Base-by-base conservation (phyloP, 1,139 yeast genomes). In the Williopsis jadinii region DNA sequence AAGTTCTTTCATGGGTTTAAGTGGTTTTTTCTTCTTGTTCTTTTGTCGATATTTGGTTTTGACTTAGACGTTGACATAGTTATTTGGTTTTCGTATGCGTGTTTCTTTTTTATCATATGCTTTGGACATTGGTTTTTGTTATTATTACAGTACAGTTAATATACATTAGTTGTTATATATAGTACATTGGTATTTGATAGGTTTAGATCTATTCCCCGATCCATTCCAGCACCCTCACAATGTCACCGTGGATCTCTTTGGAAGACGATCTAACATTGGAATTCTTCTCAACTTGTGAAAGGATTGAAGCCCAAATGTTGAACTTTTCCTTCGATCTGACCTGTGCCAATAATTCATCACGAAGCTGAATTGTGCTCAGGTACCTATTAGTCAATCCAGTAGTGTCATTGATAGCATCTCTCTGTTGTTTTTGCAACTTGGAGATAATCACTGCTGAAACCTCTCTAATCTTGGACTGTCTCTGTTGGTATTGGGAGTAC, bases 181-280 rank as follows among this genome's bases (percentile, higher is more conserved):
- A 19, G 24, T 19, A 19, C 24, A 19, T 19, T 19, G 24, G 24
- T 19, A 19, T 19, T 19, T 19, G 24, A 19, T 5, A 19, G 24
- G 24, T 19, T 6, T 19, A 19, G 6, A 19, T 19, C 24, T 34
- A 44, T 19, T 68, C 73, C 11, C 81, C 75, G 32, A 80, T 70
- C 95, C 95, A 85, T 54, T 84, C 85, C 86, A 94, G 84, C n/a
- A 84, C 86, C 53, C 79, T 75, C 69, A 83, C 75, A 50, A 85
- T 81, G 52, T 85, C 95, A 8, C 95, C 95, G 51, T 80, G 84
- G 37, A 78, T 69, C 55, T 85, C 95, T 40, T 76, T 64, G 46
- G 80, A 74, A 38, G 77, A 70, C 36, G 70, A 66, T 35, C 77
- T 69, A 28, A 87, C 75, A 51, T 81, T 81, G 30, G 81, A 64